Percentiles rank a stretch among this genome's conserved stretches.
These are phyloP conservation scores for Liquidambar formosana DNA, from an alignment of 164 flowering plant genomes.

Conservation along the genomic window DNA sequence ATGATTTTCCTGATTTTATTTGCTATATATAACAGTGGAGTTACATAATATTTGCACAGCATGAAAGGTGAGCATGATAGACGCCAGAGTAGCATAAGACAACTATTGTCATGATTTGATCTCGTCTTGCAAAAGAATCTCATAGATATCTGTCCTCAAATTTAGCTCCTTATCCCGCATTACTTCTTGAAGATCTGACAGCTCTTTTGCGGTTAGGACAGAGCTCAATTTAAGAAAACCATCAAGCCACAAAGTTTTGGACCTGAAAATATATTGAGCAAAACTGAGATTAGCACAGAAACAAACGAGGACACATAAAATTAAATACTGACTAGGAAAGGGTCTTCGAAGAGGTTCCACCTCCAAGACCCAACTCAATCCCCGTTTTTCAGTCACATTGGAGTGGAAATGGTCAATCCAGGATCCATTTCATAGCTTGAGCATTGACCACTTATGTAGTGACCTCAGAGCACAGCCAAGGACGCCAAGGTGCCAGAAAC, in stretches of 20 bases:
- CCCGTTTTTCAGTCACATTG: too few relatives aligned
- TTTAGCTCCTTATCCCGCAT: constrained; percentile 94
- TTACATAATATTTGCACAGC: background rate
- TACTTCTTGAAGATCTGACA: constrained; percentile 94
- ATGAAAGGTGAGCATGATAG: background rate
- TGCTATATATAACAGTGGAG: too few relatives aligned
- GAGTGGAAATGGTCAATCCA: too few relatives aligned
- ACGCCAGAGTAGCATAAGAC: background rate
- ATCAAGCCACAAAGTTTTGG: constrained; percentile 93
- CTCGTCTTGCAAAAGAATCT: constrained; percentile 89
- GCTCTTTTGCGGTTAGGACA: constrained; percentile 69
- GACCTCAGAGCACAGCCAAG: too few relatives aligned
- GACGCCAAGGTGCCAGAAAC: too few relatives aligned
- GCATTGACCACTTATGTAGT: too few relatives aligned
- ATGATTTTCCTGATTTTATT: background rate
- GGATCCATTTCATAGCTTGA: too few relatives aligned
- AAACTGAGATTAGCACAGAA: background rate
- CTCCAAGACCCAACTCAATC: too few relatives aligned
- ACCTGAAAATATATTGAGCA: constrained; percentile 43
- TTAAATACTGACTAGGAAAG: too few relatives aligned
- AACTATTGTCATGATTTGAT: constrained; percentile 11
- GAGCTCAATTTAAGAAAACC: constrained; percentile 66
- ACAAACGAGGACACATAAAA: background rate
- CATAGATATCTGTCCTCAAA: constrained; percentile 91
- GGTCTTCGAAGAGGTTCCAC: background rate